Evolutionary conservation across 768 basidiomycete genomes (phyloP).

Genomic region (Suillus luteus): DNA sequence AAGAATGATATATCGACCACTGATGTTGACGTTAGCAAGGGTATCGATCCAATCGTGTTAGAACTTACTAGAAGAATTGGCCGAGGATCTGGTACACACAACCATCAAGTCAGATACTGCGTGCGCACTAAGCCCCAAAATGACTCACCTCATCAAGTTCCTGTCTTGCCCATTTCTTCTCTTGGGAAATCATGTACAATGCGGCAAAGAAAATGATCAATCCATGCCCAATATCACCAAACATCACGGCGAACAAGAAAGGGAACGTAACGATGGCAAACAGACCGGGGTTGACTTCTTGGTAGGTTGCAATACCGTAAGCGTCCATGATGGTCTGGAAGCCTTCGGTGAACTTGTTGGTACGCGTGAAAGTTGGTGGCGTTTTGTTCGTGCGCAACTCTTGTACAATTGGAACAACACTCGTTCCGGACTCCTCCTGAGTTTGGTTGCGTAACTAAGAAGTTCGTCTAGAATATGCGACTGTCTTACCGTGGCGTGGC

Average conservation of each 20-base stretch:
- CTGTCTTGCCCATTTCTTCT: constrained; percentile 72
- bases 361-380: constrained; percentile 93
- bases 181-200: constrained; percentile 82
- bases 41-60: constrained; percentile 13
- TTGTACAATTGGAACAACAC: constrained; percentile 87
- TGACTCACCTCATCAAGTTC: constrained; percentile 72
- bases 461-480: constrained; percentile 4
- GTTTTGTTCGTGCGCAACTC: constrained; percentile 88
- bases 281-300: constrained; percentile 95
- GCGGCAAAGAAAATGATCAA: constrained; percentile 78
- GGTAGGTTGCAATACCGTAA: constrained; percentile 92
- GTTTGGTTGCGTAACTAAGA: constrained; percentile 7
- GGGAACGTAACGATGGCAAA: constrained; percentile 94
- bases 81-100: constrained; percentile 61
- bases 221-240: constrained; percentile 98
- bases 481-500: constrained; percentile 74
- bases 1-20: constrained; percentile 97
- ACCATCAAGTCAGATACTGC: constrained; percentile 5
- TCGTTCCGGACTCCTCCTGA: constrained; percentile 91
- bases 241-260: constrained; percentile 99
- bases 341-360: constrained; percentile 94
- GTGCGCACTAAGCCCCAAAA: constrained; percentile 5
- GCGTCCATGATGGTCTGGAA: constrained; percentile 99
- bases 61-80: constrained; percentile 89
- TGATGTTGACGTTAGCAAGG: constrained; percentile 37